Evolutionary conservation across 257 asterid genomes (phyloP), one percentile per base, ranked within the genome.

Genomic region (Plantago ovata): DNA sequence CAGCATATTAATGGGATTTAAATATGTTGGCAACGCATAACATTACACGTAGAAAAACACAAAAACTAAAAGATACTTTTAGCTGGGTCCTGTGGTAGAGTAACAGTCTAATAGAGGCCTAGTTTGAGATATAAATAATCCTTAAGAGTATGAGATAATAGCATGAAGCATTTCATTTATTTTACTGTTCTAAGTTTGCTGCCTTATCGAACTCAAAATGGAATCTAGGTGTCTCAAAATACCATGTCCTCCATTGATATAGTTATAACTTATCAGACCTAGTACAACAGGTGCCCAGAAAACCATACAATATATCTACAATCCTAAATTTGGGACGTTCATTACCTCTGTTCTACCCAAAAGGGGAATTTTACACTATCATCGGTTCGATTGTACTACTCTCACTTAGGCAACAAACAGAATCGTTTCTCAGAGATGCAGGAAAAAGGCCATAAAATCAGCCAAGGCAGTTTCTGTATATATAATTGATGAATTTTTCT

Each of bases 1-100:
- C 21, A 32, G 24, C 51, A 19, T 44, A 1, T 28, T 41, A 14
- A 28, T 9, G 23, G 38, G 1, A 22, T 13, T 40, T 56, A 57
- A 15, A 64, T 44, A 11, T n/a, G 38, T 58, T 69, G 44, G 18
- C 61, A 12, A 33, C 20, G 24, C 36, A 60, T 48, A 21, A 53
- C n/a, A n/a, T n/a, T n/a, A 47, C 65, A 28, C 7, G 36, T 41
- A 49, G 32, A 41, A 48, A 28, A 65, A n/a, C 41, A 49, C 53
- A 11, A 50, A 4, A 38, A 53, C 23, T 22, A 23, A 60, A 10
- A 16, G 11, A 13, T 11, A 28, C 4, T 38, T 57, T 0, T 15
- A 13, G 22, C 3, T 16, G 3, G 53, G 6, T 1, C 15, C 7
- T 18, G 24, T 19, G 40, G 38, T 13, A 52, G 19, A 11, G 16